Evolutionary conservation across 441 rosid genomes (phyloP).

Genomic region (Macaranga tanarius): DNA sequence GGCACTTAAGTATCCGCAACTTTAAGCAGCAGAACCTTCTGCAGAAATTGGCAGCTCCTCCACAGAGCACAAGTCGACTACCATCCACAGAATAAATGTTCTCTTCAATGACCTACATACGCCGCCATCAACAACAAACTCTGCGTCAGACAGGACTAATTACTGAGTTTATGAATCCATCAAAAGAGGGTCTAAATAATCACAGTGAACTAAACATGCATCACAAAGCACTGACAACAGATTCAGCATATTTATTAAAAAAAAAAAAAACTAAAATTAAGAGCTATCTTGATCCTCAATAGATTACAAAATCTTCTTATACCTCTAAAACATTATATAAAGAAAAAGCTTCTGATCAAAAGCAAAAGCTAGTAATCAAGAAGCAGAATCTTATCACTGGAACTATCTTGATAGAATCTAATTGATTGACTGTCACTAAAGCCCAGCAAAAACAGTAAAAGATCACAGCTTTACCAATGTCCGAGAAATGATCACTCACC

Average conservation of each 20-base stretch:
- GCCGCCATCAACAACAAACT: slow-evolving; percentile 15
- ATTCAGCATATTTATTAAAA: neutral
- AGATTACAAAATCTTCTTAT: too few relatives aligned
- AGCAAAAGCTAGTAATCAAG: neutral
- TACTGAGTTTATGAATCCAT: neutral
- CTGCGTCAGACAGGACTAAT: neutral
- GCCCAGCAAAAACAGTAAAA: neutral
- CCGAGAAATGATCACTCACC: slow-evolving; percentile 25
- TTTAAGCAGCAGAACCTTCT: slow-evolving; percentile 50
- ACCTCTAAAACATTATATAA: too few relatives aligned
- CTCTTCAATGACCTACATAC: slow-evolving; percentile 36
- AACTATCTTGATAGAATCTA: neutral
- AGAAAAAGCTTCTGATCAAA: neutral
- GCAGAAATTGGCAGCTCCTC: slow-evolving; percentile 41
- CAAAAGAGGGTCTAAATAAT: neutral
- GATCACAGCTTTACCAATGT: neutral
- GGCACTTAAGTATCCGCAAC: slow-evolving; percentile 38
- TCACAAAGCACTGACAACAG: neutral
- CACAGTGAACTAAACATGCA: neutral
- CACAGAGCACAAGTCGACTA: slow-evolving; percentile 31
- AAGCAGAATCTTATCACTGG: neutral
- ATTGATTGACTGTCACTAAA: neutral
- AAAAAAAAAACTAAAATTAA: neutral
- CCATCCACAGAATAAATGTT: slow-evolving; percentile 26
- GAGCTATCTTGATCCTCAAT: too few relatives aligned